These are phyloP conservation scores for Aspergillus leporis DNA, from an alignment of 495 filamentous ascomycete species.

Conservation along the genomic window DNA sequence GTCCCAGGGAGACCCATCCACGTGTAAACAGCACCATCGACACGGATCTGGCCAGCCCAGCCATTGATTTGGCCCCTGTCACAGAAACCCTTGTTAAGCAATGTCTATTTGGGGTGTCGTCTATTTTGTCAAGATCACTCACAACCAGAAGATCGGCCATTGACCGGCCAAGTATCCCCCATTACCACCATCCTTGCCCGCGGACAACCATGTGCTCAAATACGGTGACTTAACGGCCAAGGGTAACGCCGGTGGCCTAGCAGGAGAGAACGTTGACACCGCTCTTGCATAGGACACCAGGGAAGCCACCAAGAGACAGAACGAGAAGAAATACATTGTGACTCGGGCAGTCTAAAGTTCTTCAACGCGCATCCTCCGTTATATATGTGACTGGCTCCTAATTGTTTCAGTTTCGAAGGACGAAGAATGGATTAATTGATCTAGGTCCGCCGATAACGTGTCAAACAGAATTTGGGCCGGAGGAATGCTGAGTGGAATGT, in stretches of 20 bases:
- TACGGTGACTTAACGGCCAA: conserved; percentile 61
- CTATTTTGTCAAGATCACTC: conserved; percentile 23
- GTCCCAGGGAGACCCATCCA: conserved; percentile 56
- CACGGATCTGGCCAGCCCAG: conserved; percentile 59
- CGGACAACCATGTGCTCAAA: conserved; percentile 55
- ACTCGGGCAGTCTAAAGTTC: conserved; percentile 18
- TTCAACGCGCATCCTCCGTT: conserved; percentile 23
- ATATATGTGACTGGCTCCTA: conserved; percentile 13
- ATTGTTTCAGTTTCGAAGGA: conserved; percentile 9
- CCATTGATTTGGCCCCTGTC: conserved; percentile 49
- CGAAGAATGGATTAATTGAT: conserved; percentile 12
- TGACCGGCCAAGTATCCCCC: conserved; percentile 59
- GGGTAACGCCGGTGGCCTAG: conserved; percentile 56
- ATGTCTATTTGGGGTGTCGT: not conserved
- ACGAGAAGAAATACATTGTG: conserved; percentile 32
- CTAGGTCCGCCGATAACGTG: not conserved
- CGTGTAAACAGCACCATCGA: conserved; percentile 54
- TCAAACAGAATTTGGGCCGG: conserved; percentile 18
- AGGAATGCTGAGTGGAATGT: conserved; percentile 40
- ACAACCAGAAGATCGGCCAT: conserved; percentile 60
- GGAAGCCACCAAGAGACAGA: conserved; percentile 28
- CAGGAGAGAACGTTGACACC: conserved; percentile 52
- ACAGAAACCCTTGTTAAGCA: conserved; percentile 8
- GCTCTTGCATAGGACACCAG: conserved; percentile 31
- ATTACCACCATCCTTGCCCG: conserved; percentile 54